Evolutionary conservation across 305 asterid genomes (phyloP), one percentile per base, ranked within the genome.

Genomic region (Ajuga reptans): DNA sequence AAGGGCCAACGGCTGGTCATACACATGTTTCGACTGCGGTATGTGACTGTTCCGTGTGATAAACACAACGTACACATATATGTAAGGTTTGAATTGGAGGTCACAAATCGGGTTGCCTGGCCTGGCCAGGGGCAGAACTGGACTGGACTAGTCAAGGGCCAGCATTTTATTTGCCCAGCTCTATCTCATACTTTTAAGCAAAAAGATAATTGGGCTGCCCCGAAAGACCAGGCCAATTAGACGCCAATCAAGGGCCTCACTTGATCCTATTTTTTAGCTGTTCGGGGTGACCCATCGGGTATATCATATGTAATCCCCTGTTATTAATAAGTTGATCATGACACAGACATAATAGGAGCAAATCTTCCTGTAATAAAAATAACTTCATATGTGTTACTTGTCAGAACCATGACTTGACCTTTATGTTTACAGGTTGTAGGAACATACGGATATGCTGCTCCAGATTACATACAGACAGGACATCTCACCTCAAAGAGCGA

Each of bases 381-480:
- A 9, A 12, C 1, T 43, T 42, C 33, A 4, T 10, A 9, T 46
- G 62, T 4, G 15, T 47, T 17, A n/a, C n/a, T 33, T 17, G 6
- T 47, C 18, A 11, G 29, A 41, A 33, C 50, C 49, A 54, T 43
- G 27, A 65, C 27, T 43, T 69, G 33, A 49, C 14, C 68, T 71
- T 47, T 72, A 24, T 49, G 39, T 71, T 51, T 45, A 64, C 49
- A 92, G 98, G 97, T 87, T 50, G 90, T 92, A 14, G 98, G 98
- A n/a, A 90, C 98, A 36, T 77, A 86, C 33, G 97, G 98, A 29
- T 92, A 92, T 75, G 98, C 98, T 5, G 98, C 98, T 17, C 98
- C 98, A 9, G 98, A 92, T 53, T 92, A 92, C 77, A 78, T 92
- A 41, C 87, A 92, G 76, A 92, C 98, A 0, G 97, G 98, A 8